A percentile compares a stretch with the other conserved stretches of the same genome.
Conservation (phyloP, 768 basidiomycete species). For the Rhodotorula babjevae region DNA sequence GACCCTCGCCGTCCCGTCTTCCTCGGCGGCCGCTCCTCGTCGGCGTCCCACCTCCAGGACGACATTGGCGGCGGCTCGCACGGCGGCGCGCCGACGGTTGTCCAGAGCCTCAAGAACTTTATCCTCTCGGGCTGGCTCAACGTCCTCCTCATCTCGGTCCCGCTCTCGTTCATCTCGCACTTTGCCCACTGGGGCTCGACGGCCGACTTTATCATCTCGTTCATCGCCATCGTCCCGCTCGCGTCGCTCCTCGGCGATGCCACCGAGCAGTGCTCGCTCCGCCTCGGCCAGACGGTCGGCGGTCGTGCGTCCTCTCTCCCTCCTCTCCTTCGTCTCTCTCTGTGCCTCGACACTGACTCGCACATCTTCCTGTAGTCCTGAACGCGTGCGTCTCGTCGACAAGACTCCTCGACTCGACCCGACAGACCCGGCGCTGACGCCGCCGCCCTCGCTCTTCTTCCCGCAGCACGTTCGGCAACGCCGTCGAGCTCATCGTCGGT, state of each 20-base stretch:
- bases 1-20: neutral
- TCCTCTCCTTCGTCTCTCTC: too few relatives aligned
- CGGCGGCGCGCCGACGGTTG: conserved; percentile 4
- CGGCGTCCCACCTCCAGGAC: neutral
- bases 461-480: neutral
- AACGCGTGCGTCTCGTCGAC: conserved; percentile 52
- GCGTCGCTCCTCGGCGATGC: conserved; percentile 79
- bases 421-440: too few relatives aligned
- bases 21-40: neutral
- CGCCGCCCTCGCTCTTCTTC: too few relatives aligned
- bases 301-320: conserved; percentile 49
- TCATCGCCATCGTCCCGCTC: conserved; percentile 77
- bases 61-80: neutral
- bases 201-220: conserved; percentile 47
- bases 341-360: too few relatives aligned
- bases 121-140: conserved; percentile 60
- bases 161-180: conserved; percentile 64
- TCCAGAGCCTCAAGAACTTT: conserved; percentile 45
- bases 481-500: conserved; percentile 44
- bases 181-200: conserved; percentile 58
- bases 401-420: neutral
- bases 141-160: conserved; percentile 71
- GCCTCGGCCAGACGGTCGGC: conserved; percentile 74
- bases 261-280: conserved; percentile 65
- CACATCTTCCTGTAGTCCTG: conserved; percentile 49